These are phyloP conservation scores for Pezicula carpinea DNA, from an alignment of 2,329 filamentous ascomycete genomes.

Conservation along the genomic window DNA sequence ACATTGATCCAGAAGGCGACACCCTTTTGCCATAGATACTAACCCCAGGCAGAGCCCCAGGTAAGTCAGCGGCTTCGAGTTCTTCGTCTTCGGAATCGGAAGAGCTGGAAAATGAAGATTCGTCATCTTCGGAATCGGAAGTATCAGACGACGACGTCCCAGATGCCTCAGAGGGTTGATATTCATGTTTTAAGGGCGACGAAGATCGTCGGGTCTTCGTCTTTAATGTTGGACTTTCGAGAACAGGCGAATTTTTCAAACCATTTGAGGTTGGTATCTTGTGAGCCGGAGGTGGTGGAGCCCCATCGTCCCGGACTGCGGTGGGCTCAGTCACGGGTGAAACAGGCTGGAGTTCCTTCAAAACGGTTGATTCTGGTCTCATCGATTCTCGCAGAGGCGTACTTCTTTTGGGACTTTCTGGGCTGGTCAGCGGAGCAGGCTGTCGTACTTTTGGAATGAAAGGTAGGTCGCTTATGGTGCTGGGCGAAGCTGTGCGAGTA, in stretches of 20 bases:
- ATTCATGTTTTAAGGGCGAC: slow-evolving; percentile 95
- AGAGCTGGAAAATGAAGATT: slow-evolving; percentile 40
- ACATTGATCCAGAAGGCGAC: slow-evolving; percentile 19
- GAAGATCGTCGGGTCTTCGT: slow-evolving; percentile 65
- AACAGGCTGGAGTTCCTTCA: slow-evolving; percentile 7
- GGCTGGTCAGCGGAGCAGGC: slow-evolving; percentile 8
- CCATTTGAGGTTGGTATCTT: slow-evolving; percentile 37
- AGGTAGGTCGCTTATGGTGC: slow-evolving; percentile 2
- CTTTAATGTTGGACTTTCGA: slow-evolving; percentile 21
- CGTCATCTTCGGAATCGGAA: slow-evolving; percentile 50
- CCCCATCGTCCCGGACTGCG: slow-evolving; percentile 14
- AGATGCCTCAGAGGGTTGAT: slow-evolving; percentile 75
- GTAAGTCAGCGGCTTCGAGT: slow-evolving; percentile 41
- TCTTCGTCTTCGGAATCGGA: slow-evolving; percentile 55
- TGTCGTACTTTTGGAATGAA: slow-evolving; percentile 11
- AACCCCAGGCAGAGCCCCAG: slow-evolving; percentile 27
- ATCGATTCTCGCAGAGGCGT: slow-evolving; percentile 14
- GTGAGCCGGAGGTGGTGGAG: slow-evolving; percentile 26
- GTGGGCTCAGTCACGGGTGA: slow-evolving; percentile 5
- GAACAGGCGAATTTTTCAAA: slow-evolving; percentile 27
- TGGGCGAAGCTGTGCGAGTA: neutral
- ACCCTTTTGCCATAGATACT: slow-evolving; percentile 11
- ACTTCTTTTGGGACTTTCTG: slow-evolving; percentile 7
- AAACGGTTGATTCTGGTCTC: slow-evolving; percentile 11
- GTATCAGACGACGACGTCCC: slow-evolving; percentile 50